phyloP scores from a whole-genome alignment of 179 eudicot genomes.

The Gypsophila paniculata region DNA sequence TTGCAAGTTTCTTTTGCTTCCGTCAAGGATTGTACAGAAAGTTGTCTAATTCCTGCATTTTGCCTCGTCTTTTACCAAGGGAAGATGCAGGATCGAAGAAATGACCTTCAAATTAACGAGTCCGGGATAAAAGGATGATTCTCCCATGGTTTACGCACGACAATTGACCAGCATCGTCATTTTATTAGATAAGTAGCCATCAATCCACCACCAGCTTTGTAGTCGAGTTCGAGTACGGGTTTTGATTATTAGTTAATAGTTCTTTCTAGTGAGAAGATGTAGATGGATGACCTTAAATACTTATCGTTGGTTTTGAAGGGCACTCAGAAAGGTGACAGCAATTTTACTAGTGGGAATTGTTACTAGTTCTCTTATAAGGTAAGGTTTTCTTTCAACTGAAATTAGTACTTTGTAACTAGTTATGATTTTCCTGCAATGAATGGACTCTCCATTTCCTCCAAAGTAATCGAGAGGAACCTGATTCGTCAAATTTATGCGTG shows the following conservation, averaged over 20 bases:
- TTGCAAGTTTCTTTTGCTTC: background rate
- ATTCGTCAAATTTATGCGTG: too few relatives aligned
- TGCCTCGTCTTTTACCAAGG: slow-evolving; percentile 11
- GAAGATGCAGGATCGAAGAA: slow-evolving; percentile 31
- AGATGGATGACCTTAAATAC: background rate
- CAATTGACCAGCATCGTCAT: background rate
- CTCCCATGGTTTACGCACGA: background rate
- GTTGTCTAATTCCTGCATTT: background rate
- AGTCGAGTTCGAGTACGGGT: slow-evolving; percentile 9
- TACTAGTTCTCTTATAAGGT: background rate
- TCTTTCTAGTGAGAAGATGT: background rate
- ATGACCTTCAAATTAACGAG: slow-evolving; percentile 4
- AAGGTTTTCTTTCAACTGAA: background rate
- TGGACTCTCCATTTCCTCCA: background rate
- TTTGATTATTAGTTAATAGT: background rate
- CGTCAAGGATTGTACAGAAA: slow-evolving; percentile 22
- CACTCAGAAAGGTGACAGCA: background rate
- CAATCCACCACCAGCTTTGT: background rate
- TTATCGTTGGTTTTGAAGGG: background rate
- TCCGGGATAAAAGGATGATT: slow-evolving; percentile 14
- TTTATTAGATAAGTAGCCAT: background rate
- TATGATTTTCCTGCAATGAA: background rate
- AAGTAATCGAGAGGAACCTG: background rate
- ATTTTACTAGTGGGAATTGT: background rate
- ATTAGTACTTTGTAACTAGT: background rate